Base-by-base conservation (phyloP, 495 filamentous ascomycete species). In the Neurospora sp. region DNA sequence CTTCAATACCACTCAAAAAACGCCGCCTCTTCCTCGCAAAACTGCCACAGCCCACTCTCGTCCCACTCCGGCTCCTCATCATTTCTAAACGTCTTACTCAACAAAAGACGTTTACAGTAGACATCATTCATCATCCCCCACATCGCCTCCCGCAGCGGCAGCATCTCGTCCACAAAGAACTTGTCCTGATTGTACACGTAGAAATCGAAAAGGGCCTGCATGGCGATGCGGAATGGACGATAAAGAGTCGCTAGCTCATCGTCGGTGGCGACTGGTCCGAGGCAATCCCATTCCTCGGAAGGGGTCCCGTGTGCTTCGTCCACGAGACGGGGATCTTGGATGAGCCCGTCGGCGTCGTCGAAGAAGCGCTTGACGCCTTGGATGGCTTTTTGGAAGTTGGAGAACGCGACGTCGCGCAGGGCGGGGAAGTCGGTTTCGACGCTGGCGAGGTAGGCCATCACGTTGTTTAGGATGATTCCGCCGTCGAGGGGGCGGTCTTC, bases 401-500 rank as follows among this genome's bases (percentile, higher is more conserved):
- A 12, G 12, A 59, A 22, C 10, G 48, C 48, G 10, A 59, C 48
- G 48, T 22, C 20, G 48, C 48, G 22, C 48, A 59, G 48, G 5
- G 27, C 12, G 11, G 48, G 48, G 48, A 22, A 59, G 11, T 59
- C 48, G 20, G 22, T 14, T 27, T 59, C 48, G 48, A 27, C 10
- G 48, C 48, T n/a, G 71, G 37, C 71, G n/a, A 61, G 16, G 22
- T 20, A 71, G 27, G n/a, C 69, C 35, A 71, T 53, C 12, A 68
- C 41, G 69, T 73, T 74, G 12, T 31, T 38, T 20, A 38, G 37
- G 69, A 79, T 40, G 59, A 39, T 22, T 1, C 39, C 40, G 14
- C 74, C 73, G 44, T 69, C 4, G 3, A 76, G 66, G 12, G 76
- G 70, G 2, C 35, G 10, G 14, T 69, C n/a, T 18, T 48, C 68